Base-by-base conservation (phyloP, 2,329 filamentous ascomycete genomes). In the Leptographium radiaticola region DNA sequence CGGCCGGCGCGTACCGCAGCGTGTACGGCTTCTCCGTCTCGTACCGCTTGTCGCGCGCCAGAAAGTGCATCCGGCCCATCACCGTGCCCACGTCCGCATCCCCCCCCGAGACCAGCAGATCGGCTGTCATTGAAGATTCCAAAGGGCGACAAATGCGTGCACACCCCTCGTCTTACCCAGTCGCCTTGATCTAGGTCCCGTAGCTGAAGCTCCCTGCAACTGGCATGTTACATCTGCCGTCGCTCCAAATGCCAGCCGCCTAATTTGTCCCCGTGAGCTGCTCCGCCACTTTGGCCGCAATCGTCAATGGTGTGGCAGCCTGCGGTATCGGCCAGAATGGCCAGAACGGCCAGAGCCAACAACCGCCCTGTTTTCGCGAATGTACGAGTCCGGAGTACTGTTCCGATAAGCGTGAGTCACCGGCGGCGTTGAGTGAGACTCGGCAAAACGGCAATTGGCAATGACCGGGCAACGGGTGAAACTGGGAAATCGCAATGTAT, bases 21-120 rank as follows among this genome's bases (percentile, higher is more conserved):
- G 57, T 58, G 51, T 55, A 58, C 20, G 57, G 57, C 55, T 58
- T 58, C 43, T 58, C 57, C n/a, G 34, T 33, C 9, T 33, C 55
- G 34, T 58, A 58, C 31, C 54, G 56, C n/a, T 39, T 18, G 20
- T 58, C 55, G 46, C 57, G 55, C 6, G 55, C 46, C 44, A 58
- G 49, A 36, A 58, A 58, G 20, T 58, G 49, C 55, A 58, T 57
- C 31, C 44, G 51, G 20, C 53, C 54, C 10, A 18, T 49, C n/a
- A 56, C 44, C 16, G 44, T 20, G 33, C n/a, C 46, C n/a, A 6
- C 12, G 16, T 18, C n/a, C 25, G 25, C 25, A 25, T 25, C 25
- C 3, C 25, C 25, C 25, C 16, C 10, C 42, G 9, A 36, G 34
- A 36, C 34, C 34, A 36, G 25, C 25, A 25, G 2, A 25, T 25